Base-by-base conservation (phyloP, 2,329 filamentous ascomycete species). In the Saccharata proteae region DNA sequence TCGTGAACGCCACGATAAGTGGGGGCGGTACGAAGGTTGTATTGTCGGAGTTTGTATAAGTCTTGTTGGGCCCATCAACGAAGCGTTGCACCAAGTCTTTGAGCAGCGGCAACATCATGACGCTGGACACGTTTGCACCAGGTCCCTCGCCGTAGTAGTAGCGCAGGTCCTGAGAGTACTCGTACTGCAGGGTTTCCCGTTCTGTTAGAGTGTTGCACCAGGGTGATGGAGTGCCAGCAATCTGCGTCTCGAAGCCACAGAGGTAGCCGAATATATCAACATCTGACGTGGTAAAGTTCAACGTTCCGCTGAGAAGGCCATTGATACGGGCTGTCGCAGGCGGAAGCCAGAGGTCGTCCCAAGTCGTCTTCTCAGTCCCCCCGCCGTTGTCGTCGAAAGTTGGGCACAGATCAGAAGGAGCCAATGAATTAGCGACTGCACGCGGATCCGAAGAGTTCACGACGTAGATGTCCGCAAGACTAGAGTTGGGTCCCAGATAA, bases 231-330 rank as follows among this genome's bases (percentile, higher is more conserved):
- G 54, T 55, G 1, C 76, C 75, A 0, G 62, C 71, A 40, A 80
- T 78, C 43, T 80, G 76, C 3, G 67, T 73, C 43, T 82, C 77
- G 37, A 77, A 81, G 4, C 74, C 77, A 42, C 77, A 82, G n/a
- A 80, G 60, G 42, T 80, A 79, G 0, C 74, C 74, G 29, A 80
- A 73, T 26, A 67, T 64, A 6, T 55, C 58, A 24, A 75, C 57
- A 35, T 79, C 71, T 2, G 50, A 53, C 18, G 64, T 54, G 0
- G 60, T 64, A 19, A 79, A 60, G 1, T 63, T 65, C 19, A 79
- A 61, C 22, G 16, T 20, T 13, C 21, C 21, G 1, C 51, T 43
- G 18, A 77, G 61, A 19, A 71, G 46, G 5, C 52, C 44, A 40
- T 76, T 69, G 27, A 79, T 54, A 3, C 74, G 66, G 15, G 60